A percentile compares a stretch with the other conserved stretches of the same genome.
These are phyloP conservation scores for Crithidia acanthocephali DNA, from an alignment of 208 protist genomes.

Conservation along the genomic window DNA sequence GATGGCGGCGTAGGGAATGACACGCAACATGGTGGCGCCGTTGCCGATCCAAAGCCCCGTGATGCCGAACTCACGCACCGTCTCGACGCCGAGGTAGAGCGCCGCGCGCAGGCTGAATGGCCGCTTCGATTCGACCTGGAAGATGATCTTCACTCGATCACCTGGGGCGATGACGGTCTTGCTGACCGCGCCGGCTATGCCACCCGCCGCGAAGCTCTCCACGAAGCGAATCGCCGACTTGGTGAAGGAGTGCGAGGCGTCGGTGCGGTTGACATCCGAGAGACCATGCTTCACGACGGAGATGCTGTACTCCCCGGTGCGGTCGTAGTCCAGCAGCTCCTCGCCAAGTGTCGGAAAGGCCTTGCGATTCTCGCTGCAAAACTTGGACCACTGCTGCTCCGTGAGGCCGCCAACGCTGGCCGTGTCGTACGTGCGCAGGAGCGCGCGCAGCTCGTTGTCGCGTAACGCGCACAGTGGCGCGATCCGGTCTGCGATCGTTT, in stretches of 20 bases:
- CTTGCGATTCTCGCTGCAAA: slow-evolving; percentile 73
- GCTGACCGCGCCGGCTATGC: slow-evolving; percentile 93
- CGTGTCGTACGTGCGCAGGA: slow-evolving; percentile 66
- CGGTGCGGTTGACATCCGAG: slow-evolving; percentile 10
- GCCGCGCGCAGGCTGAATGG: slow-evolving; percentile 74
- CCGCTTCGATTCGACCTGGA: slow-evolving; percentile 89
- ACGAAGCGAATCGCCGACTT: slow-evolving; percentile 72
- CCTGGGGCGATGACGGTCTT: slow-evolving; percentile 94
- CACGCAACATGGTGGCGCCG: slow-evolving; percentile 95
- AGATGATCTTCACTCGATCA: slow-evolving; percentile 96
- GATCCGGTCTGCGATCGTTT: slow-evolving; percentile 63
- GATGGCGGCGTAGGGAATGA: slow-evolving; percentile 95
- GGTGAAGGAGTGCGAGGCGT: slow-evolving; percentile 25
- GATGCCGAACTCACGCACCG: slow-evolving; percentile 86
- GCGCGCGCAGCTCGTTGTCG: slow-evolving; percentile 42
- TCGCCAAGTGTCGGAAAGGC: slow-evolving; percentile 60
- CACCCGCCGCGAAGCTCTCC: slow-evolving; percentile 93
- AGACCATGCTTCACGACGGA: slow-evolving; percentile 44
- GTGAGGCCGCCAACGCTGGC: slow-evolving; percentile 60
- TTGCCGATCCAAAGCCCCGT: slow-evolving; percentile 94
- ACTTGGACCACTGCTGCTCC: slow-evolving; percentile 69
- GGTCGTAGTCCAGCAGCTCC: slow-evolving; percentile 63
- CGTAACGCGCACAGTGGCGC: slow-evolving; percentile 49
- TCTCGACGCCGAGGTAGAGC: slow-evolving; percentile 60
- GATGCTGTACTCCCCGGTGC: slow-evolving; percentile 70